Evolutionary conservation across 495 filamentous ascomycete genomes (phyloP).

Genomic region (Trichoderma gamsii): DNA sequence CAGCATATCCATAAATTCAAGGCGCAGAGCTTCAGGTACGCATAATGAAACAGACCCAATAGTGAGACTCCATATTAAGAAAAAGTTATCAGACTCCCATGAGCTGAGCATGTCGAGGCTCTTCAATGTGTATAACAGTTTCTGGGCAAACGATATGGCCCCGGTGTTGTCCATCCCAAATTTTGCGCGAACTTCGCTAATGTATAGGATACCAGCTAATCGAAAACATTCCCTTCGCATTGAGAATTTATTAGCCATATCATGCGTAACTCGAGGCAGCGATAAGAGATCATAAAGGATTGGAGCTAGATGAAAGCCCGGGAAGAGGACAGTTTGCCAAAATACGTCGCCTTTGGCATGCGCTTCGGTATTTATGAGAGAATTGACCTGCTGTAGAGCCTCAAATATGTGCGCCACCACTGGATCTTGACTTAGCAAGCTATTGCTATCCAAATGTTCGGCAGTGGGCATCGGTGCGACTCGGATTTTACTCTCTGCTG

Average conservation of each 20-base stretch:
- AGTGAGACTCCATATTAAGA: not conserved
- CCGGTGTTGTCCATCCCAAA: slow-evolving; percentile 10
- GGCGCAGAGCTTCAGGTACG: not conserved
- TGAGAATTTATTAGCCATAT: not conserved
- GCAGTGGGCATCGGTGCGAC: not conserved
- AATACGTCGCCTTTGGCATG: not conserved
- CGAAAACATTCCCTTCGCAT: slow-evolving; percentile 1
- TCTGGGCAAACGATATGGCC: not conserved
- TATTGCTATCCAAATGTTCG: not conserved
- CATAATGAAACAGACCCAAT: not conserved
- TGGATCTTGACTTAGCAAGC: not conserved
- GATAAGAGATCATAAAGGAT: slow-evolving; percentile 7
- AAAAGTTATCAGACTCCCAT: not conserved
- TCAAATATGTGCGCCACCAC: not conserved
- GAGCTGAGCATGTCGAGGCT: not conserved
- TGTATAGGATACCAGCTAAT: not conserved
- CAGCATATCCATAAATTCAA: not conserved
- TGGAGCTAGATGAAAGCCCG: not conserved
- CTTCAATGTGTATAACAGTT: not conserved
- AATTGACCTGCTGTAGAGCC: not conserved
- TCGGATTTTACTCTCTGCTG: not conserved
- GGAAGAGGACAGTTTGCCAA: not conserved
- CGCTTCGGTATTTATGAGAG: not conserved
- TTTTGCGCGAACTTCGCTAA: not conserved
- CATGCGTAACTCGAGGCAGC: not conserved